phyloP scores from a whole-genome alignment of 306 rosid species.

The Trifolium dubium region DNA sequence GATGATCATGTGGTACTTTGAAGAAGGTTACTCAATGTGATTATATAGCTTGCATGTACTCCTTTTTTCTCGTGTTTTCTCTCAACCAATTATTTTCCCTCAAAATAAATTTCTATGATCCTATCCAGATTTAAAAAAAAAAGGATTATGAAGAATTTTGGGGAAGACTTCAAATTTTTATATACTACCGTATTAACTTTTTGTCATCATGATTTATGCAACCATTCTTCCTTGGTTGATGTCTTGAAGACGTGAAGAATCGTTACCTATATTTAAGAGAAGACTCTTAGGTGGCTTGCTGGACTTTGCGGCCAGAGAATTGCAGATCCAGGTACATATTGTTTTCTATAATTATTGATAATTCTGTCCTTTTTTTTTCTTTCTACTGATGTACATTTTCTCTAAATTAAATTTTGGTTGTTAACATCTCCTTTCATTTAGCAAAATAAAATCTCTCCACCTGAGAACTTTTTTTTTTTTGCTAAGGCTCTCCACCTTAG shows the following conservation, averaged over 20 bases:
- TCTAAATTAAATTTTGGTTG: conserved; percentile 27
- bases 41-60: conserved; percentile 17
- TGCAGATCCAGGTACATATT: conserved; percentile 81
- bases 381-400: conserved; percentile 2
- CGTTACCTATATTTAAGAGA: conserved; percentile 90
- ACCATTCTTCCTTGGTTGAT: conserved; percentile 44
- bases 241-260: conserved; percentile 87
- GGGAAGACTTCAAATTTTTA: conserved; percentile 37
- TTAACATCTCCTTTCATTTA: conserved; percentile 5
- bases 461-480: conserved; percentile 11
- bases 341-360: conserved; percentile 22
- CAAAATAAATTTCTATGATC: conserved; percentile 7
- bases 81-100: neutral
- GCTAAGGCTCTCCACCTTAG: conserved; percentile 5
- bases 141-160: conserved; percentile 29
- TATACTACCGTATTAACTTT: conserved; percentile 22
- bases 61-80: conserved; percentile 20
- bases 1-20: conserved; percentile 8
- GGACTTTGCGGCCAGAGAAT: conserved; percentile 87
- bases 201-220: conserved; percentile 32
- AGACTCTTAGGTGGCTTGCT: conserved; percentile 85
- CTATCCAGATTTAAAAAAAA: conserved; percentile 24
- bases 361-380: conserved; percentile 5
- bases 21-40: conserved; percentile 1
- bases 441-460: conserved; percentile 22